These are phyloP conservation scores for Immersiporthe knoxdaviesiana DNA, from an alignment of 2,329 filamentous ascomycete species.

Conservation along the genomic window DNA sequence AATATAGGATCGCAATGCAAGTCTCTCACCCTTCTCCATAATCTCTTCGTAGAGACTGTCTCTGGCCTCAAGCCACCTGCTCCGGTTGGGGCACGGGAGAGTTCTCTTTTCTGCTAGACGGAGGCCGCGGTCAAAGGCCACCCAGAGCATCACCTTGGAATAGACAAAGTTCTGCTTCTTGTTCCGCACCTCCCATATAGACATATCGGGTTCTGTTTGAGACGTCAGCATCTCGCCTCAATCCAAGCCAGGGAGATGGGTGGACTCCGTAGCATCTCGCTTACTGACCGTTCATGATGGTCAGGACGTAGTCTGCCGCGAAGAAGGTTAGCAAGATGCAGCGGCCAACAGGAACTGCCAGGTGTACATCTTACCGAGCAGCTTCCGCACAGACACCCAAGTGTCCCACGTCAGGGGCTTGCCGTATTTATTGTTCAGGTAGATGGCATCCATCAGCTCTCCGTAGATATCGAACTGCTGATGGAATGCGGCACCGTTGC, in stretches of 20 bases:
- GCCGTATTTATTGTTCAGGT: slow-evolving; percentile 78
- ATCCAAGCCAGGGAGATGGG: neutral
- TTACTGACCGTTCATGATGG: slow-evolving; percentile 62
- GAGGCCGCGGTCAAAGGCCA: slow-evolving; percentile 75
- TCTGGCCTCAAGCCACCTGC: slow-evolving; percentile 66
- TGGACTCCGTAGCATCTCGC: neutral
- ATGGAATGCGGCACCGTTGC: slow-evolving; percentile 77
- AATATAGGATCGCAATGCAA: neutral
- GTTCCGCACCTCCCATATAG: slow-evolving; percentile 81
- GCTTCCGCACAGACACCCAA: slow-evolving; percentile 71
- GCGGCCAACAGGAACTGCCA: neutral
- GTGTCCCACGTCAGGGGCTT: slow-evolving; percentile 78
- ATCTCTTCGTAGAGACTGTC: slow-evolving; percentile 75
- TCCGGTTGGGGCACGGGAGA: slow-evolving; percentile 72
- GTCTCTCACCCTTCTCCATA: slow-evolving; percentile 65
- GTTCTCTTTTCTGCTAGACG: slow-evolving; percentile 76
- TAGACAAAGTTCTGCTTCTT: slow-evolving; percentile 78
- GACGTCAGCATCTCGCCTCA: slow-evolving; percentile 24
- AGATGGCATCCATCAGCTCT: slow-evolving; percentile 76
- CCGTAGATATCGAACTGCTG: slow-evolving; percentile 81
- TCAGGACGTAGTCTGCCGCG: slow-evolving; percentile 67
- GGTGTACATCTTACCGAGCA: slow-evolving; percentile 53
- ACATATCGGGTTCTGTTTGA: slow-evolving; percentile 71
- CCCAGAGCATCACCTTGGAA: slow-evolving; percentile 84
- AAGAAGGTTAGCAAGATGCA: neutral